These are phyloP conservation scores for Suillus weaverae DNA, from an alignment of 768 basidiomycete genomes.

Conservation along the genomic window DNA sequence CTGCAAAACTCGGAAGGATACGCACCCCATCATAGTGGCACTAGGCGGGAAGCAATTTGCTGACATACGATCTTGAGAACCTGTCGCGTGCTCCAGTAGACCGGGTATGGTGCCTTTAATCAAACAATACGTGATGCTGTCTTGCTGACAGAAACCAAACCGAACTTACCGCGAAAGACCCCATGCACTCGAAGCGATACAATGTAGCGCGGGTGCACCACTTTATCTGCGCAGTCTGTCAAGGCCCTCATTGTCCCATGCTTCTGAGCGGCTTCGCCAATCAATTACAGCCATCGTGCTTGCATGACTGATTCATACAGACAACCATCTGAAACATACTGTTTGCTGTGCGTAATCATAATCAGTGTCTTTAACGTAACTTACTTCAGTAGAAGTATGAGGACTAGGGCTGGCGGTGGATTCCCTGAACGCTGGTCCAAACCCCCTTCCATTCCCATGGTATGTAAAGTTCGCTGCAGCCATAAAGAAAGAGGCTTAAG, in stretches of 20 bases:
- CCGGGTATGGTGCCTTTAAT: background rate
- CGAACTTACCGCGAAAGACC: background rate
- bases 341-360: background rate
- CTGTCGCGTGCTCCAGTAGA: background rate
- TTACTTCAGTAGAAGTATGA: conserved; percentile 1
- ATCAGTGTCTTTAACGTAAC: conserved; percentile 1
- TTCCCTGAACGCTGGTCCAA: conserved; percentile 27
- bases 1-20: background rate
- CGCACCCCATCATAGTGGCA: background rate
- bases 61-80: background rate
- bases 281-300: background rate
- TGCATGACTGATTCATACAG: background rate
- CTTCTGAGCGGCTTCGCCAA: background rate
- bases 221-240: background rate
- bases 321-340: background rate
- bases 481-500: conserved; percentile 32
- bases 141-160: background rate
- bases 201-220: background rate
- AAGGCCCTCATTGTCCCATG: background rate
- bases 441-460: conserved; percentile 52
- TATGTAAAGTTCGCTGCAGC: conserved; percentile 35
- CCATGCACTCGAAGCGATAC: background rate
- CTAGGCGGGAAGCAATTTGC: background rate
- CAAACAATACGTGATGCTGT: background rate
- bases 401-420: conserved; percentile 6